Evolutionary conservation across 1,139 yeast species (phyloP), one percentile per base, ranked within the genome.

Genomic region (Lodderomyces theae): DNA sequence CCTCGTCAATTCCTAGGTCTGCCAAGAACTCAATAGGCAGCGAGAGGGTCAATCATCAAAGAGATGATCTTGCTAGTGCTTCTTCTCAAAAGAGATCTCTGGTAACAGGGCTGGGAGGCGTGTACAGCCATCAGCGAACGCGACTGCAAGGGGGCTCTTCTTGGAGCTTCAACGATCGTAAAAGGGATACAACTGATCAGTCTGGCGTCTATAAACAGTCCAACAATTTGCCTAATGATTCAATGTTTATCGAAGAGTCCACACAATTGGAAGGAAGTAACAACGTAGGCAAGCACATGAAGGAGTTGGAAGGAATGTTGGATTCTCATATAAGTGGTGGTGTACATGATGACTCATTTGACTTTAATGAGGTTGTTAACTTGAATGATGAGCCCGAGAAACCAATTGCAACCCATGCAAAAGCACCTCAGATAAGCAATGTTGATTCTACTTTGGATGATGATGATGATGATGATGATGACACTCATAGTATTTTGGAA

Each of bases 241-340:
- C 4, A 6, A 28, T 38, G 21, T 42, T 43, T 30, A 40, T 47
- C 12, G 52, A 41, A 31, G 50, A 47, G 30, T 47, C 50, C 2
- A 46, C 50, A 3, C 41, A 42, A 16, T 11, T 46, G 13, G 49
- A 47, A n/a, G 38, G 37, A 15, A 22, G 40, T 19, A 40, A 39
- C 13, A 39, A 33, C 12, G 40, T 41, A 5, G 45, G 68, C 38
- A 51, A 64, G 3, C 69, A 74, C 1, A 69, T 71, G 38, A 72
- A 68, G 49, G 77, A 72, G 35, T 64, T 71, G 36, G 74, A 69
- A 44, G 64, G 61, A 39, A 63, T 65, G 51, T 62, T 71, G 61
- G 72, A 68, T 39, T 42, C 46, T 3, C 49, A 47, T 29, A 42
- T 48, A 23, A 40, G 35, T 19, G 34, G 35, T 19, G 34, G 37